Evolutionary conservation across 371 early-diverging fungal genomes (phyloP).

Genomic region (Mucor lusitanicus): DNA sequence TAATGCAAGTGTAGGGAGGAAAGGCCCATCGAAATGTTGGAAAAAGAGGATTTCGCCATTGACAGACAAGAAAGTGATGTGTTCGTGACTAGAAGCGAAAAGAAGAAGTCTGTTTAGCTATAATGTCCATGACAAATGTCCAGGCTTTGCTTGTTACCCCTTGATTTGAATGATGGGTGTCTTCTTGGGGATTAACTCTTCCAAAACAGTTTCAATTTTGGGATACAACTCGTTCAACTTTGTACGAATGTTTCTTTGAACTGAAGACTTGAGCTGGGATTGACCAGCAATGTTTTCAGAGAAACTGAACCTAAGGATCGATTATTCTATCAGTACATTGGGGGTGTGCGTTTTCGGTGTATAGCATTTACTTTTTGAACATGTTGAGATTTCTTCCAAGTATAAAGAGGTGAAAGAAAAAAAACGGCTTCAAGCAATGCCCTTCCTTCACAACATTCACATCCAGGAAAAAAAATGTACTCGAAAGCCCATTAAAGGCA

Average conservation of each 20-base stretch:
- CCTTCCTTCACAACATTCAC: background rate
- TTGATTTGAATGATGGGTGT: conserved; percentile 83
- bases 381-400: conserved; percentile 7
- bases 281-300: conserved; percentile 83
- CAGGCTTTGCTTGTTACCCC: conserved; percentile 55
- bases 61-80: conserved; percentile 77
- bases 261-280: conserved; percentile 91
- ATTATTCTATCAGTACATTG: background rate
- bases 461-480: background rate
- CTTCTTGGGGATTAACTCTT: conserved; percentile 95
- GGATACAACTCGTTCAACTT: conserved; percentile 90
- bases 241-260: conserved; percentile 84
- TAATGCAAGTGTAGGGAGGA: conserved; percentile 83
- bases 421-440: background rate
- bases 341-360: background rate
- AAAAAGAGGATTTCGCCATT: conserved; percentile 89
- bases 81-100: conserved; percentile 71
- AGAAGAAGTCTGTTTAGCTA: background rate
- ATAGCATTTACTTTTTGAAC: conserved; percentile 22
- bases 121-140: background rate
- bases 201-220: conserved; percentile 78
- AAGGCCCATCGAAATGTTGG: conserved; percentile 93
- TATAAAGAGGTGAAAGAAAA: background rate
- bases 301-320: conserved; percentile 64
- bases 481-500: conserved; percentile 4